A percentile compares a stretch with the other conserved stretches of the same genome.
Conservation (phyloP, 73 alveolate genomes). For the Paramecium sexaurelia region DNA sequence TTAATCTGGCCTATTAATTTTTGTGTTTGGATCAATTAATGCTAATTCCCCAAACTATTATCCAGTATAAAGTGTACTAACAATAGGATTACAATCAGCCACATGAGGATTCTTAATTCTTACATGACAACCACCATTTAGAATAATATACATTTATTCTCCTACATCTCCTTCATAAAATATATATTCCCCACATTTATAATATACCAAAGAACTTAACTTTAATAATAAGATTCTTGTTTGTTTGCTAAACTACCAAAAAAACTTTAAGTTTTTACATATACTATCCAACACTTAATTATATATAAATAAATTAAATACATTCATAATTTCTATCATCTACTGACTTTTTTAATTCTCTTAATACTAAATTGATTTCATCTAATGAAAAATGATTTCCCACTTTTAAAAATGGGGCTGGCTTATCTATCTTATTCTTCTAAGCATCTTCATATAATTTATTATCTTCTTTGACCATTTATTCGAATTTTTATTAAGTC, state of each 20-base stretch:
- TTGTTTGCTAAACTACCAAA: conserved; percentile 1
- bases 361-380: conserved; percentile 20
- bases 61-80: conserved; percentile 59
- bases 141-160: conserved; percentile 59
- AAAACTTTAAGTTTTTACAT: background rate
- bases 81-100: conserved; percentile 50
- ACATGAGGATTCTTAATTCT: conserved; percentile 61
- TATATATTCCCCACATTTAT: conserved; percentile 2
- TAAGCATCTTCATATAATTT: background rate
- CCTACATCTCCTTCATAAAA: conserved; percentile 64
- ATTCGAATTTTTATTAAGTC: background rate
- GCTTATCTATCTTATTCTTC: background rate
- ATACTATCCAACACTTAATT: conserved; percentile 34
- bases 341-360: conserved; percentile 3
- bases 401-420: conserved; percentile 30
- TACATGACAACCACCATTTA: conserved; percentile 68
- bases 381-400: conserved; percentile 36
- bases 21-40: conserved; percentile 50
- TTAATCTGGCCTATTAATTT: conserved; percentile 5
- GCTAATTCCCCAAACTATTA: conserved; percentile 71
- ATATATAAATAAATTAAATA: background rate
- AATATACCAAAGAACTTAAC: background rate
- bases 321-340: conserved; percentile 55
- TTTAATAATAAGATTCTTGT: conserved; percentile 17
- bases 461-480: conserved; percentile 35